Percentiles rank a stretch among this genome's conserved stretches.
Evolutionary conservation across 495 filamentous ascomycete genomes (phyloP).

Genomic region (Schizothecium vesticola): DNA sequence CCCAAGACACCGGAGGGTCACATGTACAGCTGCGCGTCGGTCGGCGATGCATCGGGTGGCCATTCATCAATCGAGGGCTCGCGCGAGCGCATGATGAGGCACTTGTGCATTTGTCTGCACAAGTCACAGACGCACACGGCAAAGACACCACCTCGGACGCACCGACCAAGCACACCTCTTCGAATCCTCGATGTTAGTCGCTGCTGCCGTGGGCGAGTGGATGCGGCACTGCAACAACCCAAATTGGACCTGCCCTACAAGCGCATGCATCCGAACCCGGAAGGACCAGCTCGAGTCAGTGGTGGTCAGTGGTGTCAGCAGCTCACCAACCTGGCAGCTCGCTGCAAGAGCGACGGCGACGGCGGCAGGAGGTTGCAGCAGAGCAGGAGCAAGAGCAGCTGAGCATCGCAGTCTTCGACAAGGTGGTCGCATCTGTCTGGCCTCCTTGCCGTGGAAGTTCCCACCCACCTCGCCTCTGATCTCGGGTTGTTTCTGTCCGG

Average conservation of each 20-base stretch:
- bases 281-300: constrained; percentile 6
- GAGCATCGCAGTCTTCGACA: not conserved
- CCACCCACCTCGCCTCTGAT: too few relatives aligned
- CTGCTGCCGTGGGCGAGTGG: not conserved
- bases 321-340: not conserved
- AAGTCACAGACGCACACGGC: not conserved
- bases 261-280: constrained; percentile 7
- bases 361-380: not conserved
- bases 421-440: not conserved
- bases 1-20: constrained; percentile 27
- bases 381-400: not conserved
- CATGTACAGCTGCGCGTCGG: constrained; percentile 33
- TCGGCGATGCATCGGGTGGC: constrained; percentile 24
- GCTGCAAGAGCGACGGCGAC: not conserved
- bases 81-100: constrained; percentile 22
- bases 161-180: not conserved
- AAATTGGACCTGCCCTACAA: constrained; percentile 2
- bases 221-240: constrained; percentile 10
- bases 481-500: not conserved
- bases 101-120: constrained; percentile 17
- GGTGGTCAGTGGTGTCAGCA: constrained; percentile 1
- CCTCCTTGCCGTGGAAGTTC: too few relatives aligned
- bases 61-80: constrained; percentile 23
- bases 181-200: not conserved
- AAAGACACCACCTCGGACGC: not conserved